Conservation (phyloP, 441 rosid genomes). For the Mallotus japonicus region DNA sequence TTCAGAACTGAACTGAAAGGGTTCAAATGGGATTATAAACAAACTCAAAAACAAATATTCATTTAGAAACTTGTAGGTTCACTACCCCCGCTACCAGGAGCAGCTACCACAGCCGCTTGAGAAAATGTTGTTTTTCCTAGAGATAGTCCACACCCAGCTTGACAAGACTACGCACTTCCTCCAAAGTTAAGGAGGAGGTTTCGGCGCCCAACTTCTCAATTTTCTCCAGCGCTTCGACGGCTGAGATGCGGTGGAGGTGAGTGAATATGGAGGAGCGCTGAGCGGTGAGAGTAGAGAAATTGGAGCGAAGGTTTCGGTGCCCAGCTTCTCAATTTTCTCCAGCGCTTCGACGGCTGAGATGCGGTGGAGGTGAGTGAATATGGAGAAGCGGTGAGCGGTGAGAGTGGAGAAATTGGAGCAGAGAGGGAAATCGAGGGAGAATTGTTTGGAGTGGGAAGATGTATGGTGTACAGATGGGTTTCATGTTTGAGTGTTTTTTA, state of each 20-base stretch:
- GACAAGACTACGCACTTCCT: conserved; percentile 61
- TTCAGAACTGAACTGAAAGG: too few species aligned
- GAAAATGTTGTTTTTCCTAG: conserved; percentile 72
- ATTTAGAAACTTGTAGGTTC: not conserved
- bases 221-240: conserved; percentile 69
- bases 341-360: conserved; percentile 60
- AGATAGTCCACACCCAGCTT: conserved; percentile 54
- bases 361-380: conserved; percentile 40
- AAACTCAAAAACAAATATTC: not conserved
- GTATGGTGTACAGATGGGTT: conserved; percentile 20
- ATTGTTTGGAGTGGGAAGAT: conserved; percentile 13
- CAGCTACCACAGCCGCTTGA: conserved; percentile 48
- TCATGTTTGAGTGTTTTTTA: too few species aligned
- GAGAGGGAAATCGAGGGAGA: conserved; percentile 22
- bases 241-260: conserved; percentile 49
- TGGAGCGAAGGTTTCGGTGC: conserved; percentile 44
- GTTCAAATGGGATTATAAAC: not conserved
- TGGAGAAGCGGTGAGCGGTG: conserved; percentile 36
- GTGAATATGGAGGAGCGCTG: conserved; percentile 35
- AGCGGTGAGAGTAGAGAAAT: conserved; percentile 17
- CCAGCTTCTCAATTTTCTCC: conserved; percentile 70
- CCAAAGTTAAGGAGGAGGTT: conserved; percentile 66
- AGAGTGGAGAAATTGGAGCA: conserved; percentile 20
- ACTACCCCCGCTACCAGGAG: conserved; percentile 33
- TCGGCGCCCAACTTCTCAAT: conserved; percentile 65